Conservation (phyloP, 2,329 filamentous ascomycete species). For the Chaetomium sp. region DNA sequence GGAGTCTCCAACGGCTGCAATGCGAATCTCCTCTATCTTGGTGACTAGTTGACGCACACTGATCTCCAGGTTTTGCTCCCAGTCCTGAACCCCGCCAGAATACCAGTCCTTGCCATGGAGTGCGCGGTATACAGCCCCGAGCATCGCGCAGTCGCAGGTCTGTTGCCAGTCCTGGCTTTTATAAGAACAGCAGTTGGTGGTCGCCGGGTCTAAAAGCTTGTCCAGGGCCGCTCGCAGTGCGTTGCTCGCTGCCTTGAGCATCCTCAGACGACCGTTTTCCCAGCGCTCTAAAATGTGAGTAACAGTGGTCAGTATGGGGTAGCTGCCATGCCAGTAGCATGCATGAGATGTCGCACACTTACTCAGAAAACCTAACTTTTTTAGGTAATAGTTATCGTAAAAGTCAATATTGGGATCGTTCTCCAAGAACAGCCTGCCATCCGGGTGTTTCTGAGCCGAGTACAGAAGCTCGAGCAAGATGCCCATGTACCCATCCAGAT, state of each 20-base stretch:
- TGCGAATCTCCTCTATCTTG: neutral
- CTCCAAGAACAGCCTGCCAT: neutral
- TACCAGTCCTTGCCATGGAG: constrained; percentile 13
- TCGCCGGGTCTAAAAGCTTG: neutral
- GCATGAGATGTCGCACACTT: neutral
- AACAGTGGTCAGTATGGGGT: neutral
- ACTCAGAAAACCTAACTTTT: neutral
- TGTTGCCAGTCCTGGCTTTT: neutral
- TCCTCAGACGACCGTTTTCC: neutral
- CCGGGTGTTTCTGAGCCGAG: too few relatives aligned
- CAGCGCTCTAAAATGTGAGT: neutral
- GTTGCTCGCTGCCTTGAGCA: neutral
- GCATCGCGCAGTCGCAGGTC: constrained; percentile 24
- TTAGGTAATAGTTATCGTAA: neutral
- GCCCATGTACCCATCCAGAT: constrained; percentile 1
- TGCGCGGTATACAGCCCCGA: constrained; percentile 14
- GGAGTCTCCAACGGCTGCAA: neutral
- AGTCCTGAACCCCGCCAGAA: neutral
- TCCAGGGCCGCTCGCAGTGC: neutral
- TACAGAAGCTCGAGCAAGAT: neutral
- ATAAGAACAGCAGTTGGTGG: neutral
- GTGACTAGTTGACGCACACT: neutral
- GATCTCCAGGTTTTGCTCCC: neutral
- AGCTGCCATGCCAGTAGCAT: neutral
- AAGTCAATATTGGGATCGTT: neutral